Evolutionary conservation across 2,329 filamentous ascomycete genomes (phyloP), one percentile per base, ranked within the genome.

Genomic region (Sphaerulina vaccinii): DNA sequence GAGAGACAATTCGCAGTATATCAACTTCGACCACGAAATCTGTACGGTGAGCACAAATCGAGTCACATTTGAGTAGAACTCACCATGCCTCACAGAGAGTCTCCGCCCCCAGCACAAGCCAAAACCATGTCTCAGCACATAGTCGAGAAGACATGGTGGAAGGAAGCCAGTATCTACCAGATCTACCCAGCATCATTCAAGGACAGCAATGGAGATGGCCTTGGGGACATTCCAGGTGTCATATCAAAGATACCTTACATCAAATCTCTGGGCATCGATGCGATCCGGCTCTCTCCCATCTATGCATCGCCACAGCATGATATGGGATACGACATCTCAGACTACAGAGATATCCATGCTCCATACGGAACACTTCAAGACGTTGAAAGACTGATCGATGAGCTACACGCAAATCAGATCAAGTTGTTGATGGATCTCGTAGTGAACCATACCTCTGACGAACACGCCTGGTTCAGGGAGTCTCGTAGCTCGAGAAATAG

Each of bases 211-310:
- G 75, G 80, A 35, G 61, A 65, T 52, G 84, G 85, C 16, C 78
- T 82, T 70, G 84, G 84, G 2, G 84, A 87, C 61, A 76, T 87
- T 22, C 78, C 76, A 1, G 84, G 83, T 6, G 80, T 87, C 44
- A 80, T 83, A 15, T 79, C 62, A 68, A 87, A 1, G 33, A 69
- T 87, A 1, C 81, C 85, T 62, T 84, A 87, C 62, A 73, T 87
- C 44, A 74, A 79, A 46, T 72, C 79, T 1, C 72, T 87, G 0
- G 84, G 84, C 0, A 52, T 84, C 8, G 79, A 87, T 60, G 49
- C 43, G 3, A 37, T 55, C 18, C 51, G 54, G 51, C 22, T 54
- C 4, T 53, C 40, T 35, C 86, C 85, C 1, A 73, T 76, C 15
- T 78, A 74, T 64, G 78, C 78, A 46, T 52, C 48, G 5, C 77